A percentile compares a stretch with the other conserved stretches of the same genome.
Conservation (phyloP, 371 early-diverging fungal species). For the Mucor velutinosus region DNA sequence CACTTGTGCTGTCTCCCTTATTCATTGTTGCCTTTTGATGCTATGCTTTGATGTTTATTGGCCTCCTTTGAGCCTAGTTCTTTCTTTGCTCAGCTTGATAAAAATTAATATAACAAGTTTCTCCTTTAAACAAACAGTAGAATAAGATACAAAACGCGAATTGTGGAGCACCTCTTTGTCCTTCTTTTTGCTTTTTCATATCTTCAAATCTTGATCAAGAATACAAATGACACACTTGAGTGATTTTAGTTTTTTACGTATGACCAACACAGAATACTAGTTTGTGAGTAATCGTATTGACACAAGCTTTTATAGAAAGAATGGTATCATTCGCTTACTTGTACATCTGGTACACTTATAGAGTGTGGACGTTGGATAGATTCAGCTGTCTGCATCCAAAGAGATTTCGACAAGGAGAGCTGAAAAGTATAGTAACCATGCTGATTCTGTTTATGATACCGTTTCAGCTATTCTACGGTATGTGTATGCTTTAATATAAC, state of each 20-base stretch:
- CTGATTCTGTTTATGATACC: constrained; percentile 51
- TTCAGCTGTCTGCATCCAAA: constrained; percentile 40
- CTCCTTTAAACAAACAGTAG: constrained; percentile 1
- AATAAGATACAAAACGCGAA: background rate
- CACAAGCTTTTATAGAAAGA: constrained; percentile 29
- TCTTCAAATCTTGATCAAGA: background rate
- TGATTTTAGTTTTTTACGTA: constrained; percentile 45
- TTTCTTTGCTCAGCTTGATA: background rate
- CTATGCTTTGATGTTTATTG: background rate
- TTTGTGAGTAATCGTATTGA: background rate
- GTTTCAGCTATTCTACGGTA: constrained; percentile 55
- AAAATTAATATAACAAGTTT: constrained; percentile 4
- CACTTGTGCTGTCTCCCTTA: background rate
- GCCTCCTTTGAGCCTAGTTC: background rate
- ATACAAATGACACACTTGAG: constrained; percentile 48
- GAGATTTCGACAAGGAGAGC: constrained; percentile 46
- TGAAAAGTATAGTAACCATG: constrained; percentile 51
- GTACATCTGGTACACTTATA: constrained; percentile 41
- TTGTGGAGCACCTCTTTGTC: background rate
- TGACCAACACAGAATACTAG: constrained; percentile 13
- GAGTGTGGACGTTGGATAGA: constrained; percentile 40
- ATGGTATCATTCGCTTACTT: constrained; percentile 43
- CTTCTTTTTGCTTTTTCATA: background rate
- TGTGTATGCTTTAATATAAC: background rate
- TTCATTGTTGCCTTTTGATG: background rate